A percentile compares a stretch with the other conserved stretches of the same genome.
These are phyloP conservation scores for Pterula multifida DNA, from an alignment of 1,284 basidiomycete species.

Conservation along the genomic window DNA sequence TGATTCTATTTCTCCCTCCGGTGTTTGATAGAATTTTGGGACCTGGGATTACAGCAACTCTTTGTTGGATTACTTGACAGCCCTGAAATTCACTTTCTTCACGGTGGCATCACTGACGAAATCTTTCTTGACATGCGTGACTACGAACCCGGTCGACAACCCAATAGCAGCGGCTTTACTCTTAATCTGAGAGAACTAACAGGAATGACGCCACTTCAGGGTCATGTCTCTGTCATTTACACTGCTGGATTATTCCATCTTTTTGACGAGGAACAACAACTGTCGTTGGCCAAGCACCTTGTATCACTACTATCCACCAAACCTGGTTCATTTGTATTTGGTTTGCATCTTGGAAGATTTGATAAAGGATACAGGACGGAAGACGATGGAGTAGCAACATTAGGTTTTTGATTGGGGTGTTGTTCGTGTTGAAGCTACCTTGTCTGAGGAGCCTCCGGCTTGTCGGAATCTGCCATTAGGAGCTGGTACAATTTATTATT, in stretches of 20 bases:
- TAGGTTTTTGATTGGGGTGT: constrained; percentile 17
- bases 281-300: background rate
- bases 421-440: constrained; percentile 12
- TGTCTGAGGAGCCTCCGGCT: background rate
- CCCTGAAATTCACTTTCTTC: background rate
- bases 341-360: background rate
- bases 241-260: background rate
- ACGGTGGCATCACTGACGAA: background rate
- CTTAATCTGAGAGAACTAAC: background rate
- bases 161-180: background rate
- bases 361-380: background rate
- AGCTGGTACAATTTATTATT: background rate
- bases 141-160: background rate
- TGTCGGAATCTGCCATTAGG: background rate
- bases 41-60: background rate
- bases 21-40: background rate
- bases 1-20: background rate
- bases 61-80: too few species aligned
- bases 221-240: background rate
- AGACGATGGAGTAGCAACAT: too few species aligned
- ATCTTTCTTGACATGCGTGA: background rate
- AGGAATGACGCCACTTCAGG: background rate
- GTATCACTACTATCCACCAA: background rate
- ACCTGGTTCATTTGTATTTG: background rate
- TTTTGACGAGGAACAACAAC: background rate